phyloP scores from a whole-genome alignment of 306 rosid species.

The Dalbergia oliveri region DNA sequence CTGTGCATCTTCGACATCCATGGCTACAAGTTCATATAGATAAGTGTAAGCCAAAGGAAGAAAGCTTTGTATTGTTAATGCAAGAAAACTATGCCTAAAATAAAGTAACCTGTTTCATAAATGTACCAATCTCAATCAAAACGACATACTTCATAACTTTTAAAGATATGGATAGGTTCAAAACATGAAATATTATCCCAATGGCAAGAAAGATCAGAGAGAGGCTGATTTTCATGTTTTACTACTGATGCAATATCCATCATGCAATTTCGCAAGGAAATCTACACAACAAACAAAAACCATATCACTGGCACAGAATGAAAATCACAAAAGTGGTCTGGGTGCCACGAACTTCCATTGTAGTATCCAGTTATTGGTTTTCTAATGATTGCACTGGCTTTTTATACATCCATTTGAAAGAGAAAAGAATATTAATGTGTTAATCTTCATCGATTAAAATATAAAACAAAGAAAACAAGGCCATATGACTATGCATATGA shows the following conservation, averaged over 20 bases:
- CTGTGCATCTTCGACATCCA: slow-evolving; percentile 43
- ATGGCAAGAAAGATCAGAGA: neutral
- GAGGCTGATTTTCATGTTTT: slow-evolving; percentile 20
- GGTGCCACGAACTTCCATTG: neutral
- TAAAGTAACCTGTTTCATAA: neutral
- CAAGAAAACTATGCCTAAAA: neutral
- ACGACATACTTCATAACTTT: neutral
- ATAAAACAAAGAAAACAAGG: slow-evolving; percentile 18
- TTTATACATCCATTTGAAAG: slow-evolving; percentile 8
- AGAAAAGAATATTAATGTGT: neutral
- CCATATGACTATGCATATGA: neutral
- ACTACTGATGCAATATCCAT: slow-evolving; percentile 28
- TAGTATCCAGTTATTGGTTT: neutral
- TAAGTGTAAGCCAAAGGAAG: slow-evolving; percentile 31
- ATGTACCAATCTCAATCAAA: neutral
- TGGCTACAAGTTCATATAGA: slow-evolving; percentile 46
- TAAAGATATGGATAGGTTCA: neutral
- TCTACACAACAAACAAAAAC: slow-evolving; percentile 8
- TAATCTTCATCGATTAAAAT: slow-evolving; percentile 23
- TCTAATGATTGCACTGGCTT: slow-evolving; percentile 14
- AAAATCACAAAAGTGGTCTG: neutral
- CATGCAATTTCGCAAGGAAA: slow-evolving; percentile 20
- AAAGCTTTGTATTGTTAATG: neutral
- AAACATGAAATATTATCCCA: slow-evolving; percentile 1
- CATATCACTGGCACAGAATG: neutral